Evolutionary conservation across 176 grass and related monocot species (phyloP).

Genomic region (Hordeum vulgare): MorexV3_pseudomolecules_assembly NC_058523.1:149417999-149418498

Average conservation of each 20-base stretch:
- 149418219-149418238: not conserved
- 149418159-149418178: not conserved
- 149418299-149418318: not conserved
- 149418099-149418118: constrained; percentile 59
- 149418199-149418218: not conserved
- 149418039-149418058: constrained; percentile 71
- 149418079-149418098: constrained; percentile 79
- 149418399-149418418: not conserved
- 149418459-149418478: not conserved
- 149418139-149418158: constrained; percentile 2
- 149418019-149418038: constrained; percentile 47
- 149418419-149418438: not conserved
- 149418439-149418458: not conserved
- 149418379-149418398: not conserved
- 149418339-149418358: not conserved
- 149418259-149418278: not conserved
- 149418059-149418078: constrained; percentile 83
- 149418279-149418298: not conserved
- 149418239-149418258: not conserved
- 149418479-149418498: not conserved
- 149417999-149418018: constrained; percentile 23
- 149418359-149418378: not conserved
- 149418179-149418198: not conserved
- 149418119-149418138: constrained; percentile 73
- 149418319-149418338: not conserved